Evolutionary conservation across 2,329 filamentous ascomycete species (phyloP), one percentile per base, ranked within the genome.

Genomic region (Alternaria burnsii): DNA sequence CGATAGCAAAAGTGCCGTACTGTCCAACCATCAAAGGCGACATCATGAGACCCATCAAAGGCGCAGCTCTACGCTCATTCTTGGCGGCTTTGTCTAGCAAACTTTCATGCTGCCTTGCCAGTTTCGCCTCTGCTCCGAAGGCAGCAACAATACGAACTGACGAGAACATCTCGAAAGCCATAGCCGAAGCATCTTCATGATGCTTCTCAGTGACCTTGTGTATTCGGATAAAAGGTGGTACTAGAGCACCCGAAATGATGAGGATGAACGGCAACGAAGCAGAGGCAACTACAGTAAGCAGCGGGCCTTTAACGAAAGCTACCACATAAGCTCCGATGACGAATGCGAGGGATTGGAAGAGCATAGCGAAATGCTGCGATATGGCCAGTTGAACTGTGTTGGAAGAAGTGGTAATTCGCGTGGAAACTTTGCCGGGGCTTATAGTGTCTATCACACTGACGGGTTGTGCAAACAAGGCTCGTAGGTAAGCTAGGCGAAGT

Each of bases 351-450:
- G 72, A 65, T 51, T 80, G 78, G 11, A 80, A 76, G n/a, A 85
- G 78, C 55, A 83, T 82, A 0, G 83, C 72, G 5, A 87, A 73
- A 54, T 83, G 82, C 63, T 86, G 84, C 0, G 84, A 86, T n/a
- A 86, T 82, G 18, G 83, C 84, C 26, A 84, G 76, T 58, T 87
- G 85, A 11, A 87, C 80, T 0, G 81, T 82, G 63, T 86, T 86
- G 32, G 84, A 81, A 0, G 82, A 82, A 0, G 81, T 81, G 0
- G 84, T 86, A 65, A 87, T 85, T 1, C 83, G 81, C 41, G 82
- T 82, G 0, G 82, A 81, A 12, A 85, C 82, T 16, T 81, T 80
- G 16, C 84, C 84, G 0, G 83, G 73, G 1, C 84, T 83, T 24
- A 85, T 74, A 18, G 81, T 78, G 30, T 74, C 85, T 16, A 87